Conservation (phyloP, 116 monocot species). For the Thalassia testudinum region DNA sequence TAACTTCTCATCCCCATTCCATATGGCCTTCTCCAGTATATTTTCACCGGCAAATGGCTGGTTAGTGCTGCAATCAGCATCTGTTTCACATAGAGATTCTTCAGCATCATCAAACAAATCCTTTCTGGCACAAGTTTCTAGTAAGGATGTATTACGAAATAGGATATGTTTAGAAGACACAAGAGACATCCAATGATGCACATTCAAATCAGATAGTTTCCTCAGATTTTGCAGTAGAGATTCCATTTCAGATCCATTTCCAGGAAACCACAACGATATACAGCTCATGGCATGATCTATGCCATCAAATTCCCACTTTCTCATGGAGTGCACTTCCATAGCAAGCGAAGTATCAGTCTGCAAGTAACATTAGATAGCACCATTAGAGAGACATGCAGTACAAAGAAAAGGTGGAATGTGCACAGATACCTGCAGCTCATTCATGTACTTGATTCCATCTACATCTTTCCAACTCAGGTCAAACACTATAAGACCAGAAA, state of each 20-base stretch:
- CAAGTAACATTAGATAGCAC: neutral
- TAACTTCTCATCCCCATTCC: no score
- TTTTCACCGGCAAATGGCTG: neutral
- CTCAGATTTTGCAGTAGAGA: slow-evolving; percentile 19
- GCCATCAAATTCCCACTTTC: slow-evolving; percentile 54
- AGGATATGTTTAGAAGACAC: slow-evolving; percentile 10
- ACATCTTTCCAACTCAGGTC: slow-evolving; percentile 58
- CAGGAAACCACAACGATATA: slow-evolving; percentile 37
- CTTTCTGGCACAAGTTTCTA: slow-evolving; percentile 6
- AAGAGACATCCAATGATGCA: slow-evolving; percentile 8
- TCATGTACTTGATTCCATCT: slow-evolving; percentile 53
- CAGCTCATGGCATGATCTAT: slow-evolving; percentile 34
- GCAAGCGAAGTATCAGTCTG: slow-evolving; percentile 48
- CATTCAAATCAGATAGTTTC: slow-evolving; percentile 14
- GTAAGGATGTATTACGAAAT: slow-evolving; percentile 1
- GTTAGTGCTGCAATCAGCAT: neutral
- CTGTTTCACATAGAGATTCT: slow-evolving; percentile 6
- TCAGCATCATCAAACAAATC: slow-evolving; percentile 27
- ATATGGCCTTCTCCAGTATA: no score
- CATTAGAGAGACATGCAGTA: neutral
- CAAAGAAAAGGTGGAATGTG: neutral
- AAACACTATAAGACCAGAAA: slow-evolving; percentile 52
- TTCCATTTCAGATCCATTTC: slow-evolving; percentile 20
- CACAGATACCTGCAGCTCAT: slow-evolving; percentile 51
- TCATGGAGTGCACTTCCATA: slow-evolving; percentile 51